These are phyloP conservation scores for Haematococcus sp. DNA, from an alignment of 139 green algal species.

Conservation along the genomic window DNA sequence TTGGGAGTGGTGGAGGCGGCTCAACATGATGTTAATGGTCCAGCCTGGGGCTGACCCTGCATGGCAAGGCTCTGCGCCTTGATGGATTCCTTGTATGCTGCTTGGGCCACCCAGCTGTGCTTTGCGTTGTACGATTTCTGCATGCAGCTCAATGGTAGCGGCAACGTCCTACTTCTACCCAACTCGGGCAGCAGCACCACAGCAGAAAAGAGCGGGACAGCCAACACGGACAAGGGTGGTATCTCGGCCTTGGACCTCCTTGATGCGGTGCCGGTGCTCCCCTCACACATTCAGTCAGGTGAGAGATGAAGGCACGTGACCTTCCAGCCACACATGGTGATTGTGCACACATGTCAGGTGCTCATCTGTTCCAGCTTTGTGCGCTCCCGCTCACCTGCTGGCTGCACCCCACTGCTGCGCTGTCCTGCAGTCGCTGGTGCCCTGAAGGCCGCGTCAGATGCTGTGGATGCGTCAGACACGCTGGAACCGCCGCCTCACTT, in stretches of 20 bases:
- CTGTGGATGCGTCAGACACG: neutral
- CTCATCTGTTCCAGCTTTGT: too few relatives aligned
- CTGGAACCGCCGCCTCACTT: neutral
- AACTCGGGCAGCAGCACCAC: neutral
- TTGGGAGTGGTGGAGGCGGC: neutral
- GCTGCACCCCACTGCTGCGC: too few relatives aligned
- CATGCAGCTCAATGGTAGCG: too few relatives aligned
- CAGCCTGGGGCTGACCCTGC: too few relatives aligned
- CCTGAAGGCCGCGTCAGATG: neutral
- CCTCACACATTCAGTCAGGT: conserved; percentile 21
- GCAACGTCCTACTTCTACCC: too few relatives aligned
- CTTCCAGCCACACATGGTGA: too few relatives aligned
- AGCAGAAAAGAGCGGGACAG: neutral
- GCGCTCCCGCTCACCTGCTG: too few relatives aligned
- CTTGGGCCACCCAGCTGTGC: too few relatives aligned
- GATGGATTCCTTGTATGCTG: too few relatives aligned
- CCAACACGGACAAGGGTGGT: neutral
- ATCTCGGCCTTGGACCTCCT: conserved; percentile 17
- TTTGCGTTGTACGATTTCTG: too few relatives aligned
- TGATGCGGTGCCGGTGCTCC: conserved; percentile 47
- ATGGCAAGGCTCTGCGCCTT: too few relatives aligned
- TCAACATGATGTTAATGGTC: neutral
- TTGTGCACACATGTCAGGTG: too few relatives aligned
- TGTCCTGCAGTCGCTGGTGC: neutral
- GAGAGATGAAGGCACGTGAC: neutral